Base-by-base conservation (phyloP, 2,329 filamentous ascomycete genomes). In the Talaromyces rugulosus region DNA sequence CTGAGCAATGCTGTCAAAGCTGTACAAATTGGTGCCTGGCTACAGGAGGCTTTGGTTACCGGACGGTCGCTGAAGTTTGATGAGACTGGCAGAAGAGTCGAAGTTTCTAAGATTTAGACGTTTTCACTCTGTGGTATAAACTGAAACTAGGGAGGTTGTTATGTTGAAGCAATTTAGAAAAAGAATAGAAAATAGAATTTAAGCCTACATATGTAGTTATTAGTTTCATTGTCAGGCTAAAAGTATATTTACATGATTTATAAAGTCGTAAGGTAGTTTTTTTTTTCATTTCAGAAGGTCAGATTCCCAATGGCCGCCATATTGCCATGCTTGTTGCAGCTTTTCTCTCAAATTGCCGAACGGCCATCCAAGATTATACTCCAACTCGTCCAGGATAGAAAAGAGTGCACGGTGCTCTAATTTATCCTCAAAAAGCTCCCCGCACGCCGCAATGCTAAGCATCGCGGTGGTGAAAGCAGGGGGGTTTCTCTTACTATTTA, bases 51-150 rank as follows among this genome's bases (percentile, higher is more conserved):
- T 4, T 72, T 87, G 69, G 78, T 81, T 27, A 79, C 75, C 0
- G 83, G 81, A 16, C 78, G 80, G 69, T 83, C 83, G 72, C 82
- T 87, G 56, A 77, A 75, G 58, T 89, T 88, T 67, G 81, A 87
- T 68, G 80, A 84, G 72, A 75, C 75, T 58, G 84, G 84, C 3
- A 77, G 75, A 40, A 74, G 80, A 57, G 72, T 82, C 33, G 80
- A 81, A 5, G 14, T 36, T 36, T 36, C 34, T 5, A 36, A 36
- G 14, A 36, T 36, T 36, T 36, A 36, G 34, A 36, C 6, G 12
- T 36, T 36, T 36, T 36, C 14, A 36, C 34, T 36, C 16, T 16
- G 34, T 36, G 34, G 2, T 36, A 16, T 5, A 36, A 16, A 12
- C 12, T 16, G 14, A 5, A 4, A 36, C 1, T 12, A 36, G 34